A percentile compares a stretch with the other conserved stretches of the same genome.
These are phyloP conservation scores for Xylaria sp. DNA, from an alignment of 2,329 filamentous ascomycete species.

Conservation along the genomic window DNA sequence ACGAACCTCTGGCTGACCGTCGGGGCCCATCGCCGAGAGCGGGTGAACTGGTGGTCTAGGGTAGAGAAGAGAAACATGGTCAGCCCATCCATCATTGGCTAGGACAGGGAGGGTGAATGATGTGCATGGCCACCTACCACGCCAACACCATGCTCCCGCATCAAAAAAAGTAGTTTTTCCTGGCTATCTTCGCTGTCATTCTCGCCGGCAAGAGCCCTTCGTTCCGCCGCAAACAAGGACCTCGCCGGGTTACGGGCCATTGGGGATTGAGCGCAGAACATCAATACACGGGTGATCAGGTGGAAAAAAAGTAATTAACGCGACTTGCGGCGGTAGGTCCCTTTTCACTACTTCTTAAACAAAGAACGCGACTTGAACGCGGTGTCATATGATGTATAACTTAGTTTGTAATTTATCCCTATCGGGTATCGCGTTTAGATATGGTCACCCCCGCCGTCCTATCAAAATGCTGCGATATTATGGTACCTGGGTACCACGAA, in stretches of 20 bases:
- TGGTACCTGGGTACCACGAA: too few species aligned
- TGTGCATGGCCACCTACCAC: slow-evolving; percentile 44
- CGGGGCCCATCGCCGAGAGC: slow-evolving; percentile 24
- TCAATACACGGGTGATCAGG: not conserved
- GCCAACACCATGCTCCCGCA: slow-evolving; percentile 45
- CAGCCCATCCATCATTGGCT: slow-evolving; percentile 29
- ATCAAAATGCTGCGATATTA: too few species aligned
- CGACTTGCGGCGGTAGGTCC: slow-evolving; percentile 1
- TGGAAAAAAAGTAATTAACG: slow-evolving; percentile 27
- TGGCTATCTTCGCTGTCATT: slow-evolving; percentile 50
- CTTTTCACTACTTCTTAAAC: slow-evolving; percentile 1
- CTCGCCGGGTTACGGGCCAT: slow-evolving; percentile 41
- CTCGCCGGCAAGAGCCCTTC: slow-evolving; percentile 37
- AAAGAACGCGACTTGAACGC: slow-evolving; percentile 42
- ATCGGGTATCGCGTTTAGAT: slow-evolving; percentile 4
- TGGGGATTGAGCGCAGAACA: slow-evolving; percentile 22
- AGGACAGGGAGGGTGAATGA: slow-evolving; percentile 27
- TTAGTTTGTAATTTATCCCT: slow-evolving; percentile 25
- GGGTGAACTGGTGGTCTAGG: slow-evolving; percentile 41
- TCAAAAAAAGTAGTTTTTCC: slow-evolving; percentile 39
- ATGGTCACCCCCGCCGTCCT: not conserved
- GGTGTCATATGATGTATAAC: slow-evolving; percentile 46
- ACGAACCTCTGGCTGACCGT: slow-evolving; percentile 30
- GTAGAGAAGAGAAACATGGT: slow-evolving; percentile 29
- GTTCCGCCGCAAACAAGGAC: slow-evolving; percentile 37